Evolutionary conservation across 345 rosid genomes (phyloP), one percentile per base, ranked within the genome.

Genomic region (Heritiera fomes): DNA sequence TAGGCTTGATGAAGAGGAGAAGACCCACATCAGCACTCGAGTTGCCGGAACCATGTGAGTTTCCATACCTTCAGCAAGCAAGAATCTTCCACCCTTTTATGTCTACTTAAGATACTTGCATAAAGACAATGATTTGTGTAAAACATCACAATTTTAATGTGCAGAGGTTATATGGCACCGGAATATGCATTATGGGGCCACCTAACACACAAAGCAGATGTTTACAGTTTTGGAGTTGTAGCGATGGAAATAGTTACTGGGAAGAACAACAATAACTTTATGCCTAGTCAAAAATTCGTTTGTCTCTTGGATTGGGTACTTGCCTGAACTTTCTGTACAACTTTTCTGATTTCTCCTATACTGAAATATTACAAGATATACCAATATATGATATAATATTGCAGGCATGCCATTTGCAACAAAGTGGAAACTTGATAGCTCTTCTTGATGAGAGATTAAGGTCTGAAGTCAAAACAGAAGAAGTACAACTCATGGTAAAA

Each of bases 111-210:
- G 56, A 52, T 52, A 4, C 56, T 52, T 52, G 56, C 56, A 52
- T 52, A 52, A 52, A 49, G 15, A 49, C 53, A 15, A 49, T 49
- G 58, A 2, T 53, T 53, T 53, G 20, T 17, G 2, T 53, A 5
- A 53, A 55, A 1, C 60, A 55, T 55, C 20, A 55, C 60, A 55
- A 55, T 55, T 55, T 18, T 6, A 55, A 55, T 17, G 60, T 18
- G 77, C 81, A 82, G 87, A 68, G 87, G 87, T 68, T 85, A 88
- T 41, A 90, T 90, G 87, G 89, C 91, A 65, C 93, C 91, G 34
- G 90, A 90, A 64, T 90, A 90, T 43, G 94, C 90, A 60, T 55
- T 87, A 3, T 86, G 91, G 91, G 92, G 94, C 69, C 77, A 88
- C 79, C 77, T 90, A 63, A 80, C 83, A 14, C 75, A 84, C 80